Conservation (phyloP, 2,329 filamentous ascomycete genomes). For the Nigrospora osmanthi region DNA sequence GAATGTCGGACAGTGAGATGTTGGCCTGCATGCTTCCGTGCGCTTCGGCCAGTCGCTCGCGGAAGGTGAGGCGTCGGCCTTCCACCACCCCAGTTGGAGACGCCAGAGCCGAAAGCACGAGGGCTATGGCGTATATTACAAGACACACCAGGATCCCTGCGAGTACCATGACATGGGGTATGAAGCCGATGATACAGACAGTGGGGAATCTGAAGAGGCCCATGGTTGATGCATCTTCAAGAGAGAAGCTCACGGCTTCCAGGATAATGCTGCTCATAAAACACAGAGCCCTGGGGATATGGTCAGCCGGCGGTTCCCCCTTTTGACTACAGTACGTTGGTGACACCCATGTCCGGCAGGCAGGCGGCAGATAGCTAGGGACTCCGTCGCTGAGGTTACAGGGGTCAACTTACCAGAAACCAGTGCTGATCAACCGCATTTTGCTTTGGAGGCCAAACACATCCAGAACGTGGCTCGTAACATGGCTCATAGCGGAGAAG, state of each 20-base stretch:
- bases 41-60: conserved; percentile 59
- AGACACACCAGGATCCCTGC: conserved; percentile 69
- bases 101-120: conserved; percentile 67
- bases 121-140: conserved; percentile 68
- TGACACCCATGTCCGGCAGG: too few species aligned
- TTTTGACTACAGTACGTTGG: too few species aligned
- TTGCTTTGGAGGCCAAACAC: conserved; percentile 71
- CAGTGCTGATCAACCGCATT: conserved; percentile 79
- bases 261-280: conserved; percentile 83
- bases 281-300: conserved; percentile 52
- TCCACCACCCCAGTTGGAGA: conserved; percentile 39
- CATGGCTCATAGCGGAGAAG: conserved; percentile 81
- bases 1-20: conserved; percentile 72
- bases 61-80: conserved; percentile 30
- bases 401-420: conserved; percentile 48
- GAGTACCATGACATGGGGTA: conserved; percentile 86
- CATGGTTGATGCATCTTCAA: conserved; percentile 51
- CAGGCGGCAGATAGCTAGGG: too few species aligned
- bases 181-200: conserved; percentile 89
- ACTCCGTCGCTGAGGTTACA: background rate
- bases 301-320: too few species aligned
- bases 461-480: conserved; percentile 76
- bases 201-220: conserved; percentile 83
- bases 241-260: conserved; percentile 58
- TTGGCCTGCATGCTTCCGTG: conserved; percentile 91